A percentile compares a stretch with the other conserved stretches of the same genome.
Evolutionary conservation across 2,329 filamentous ascomycete genomes (phyloP).

Genomic region (Colletotrichum destructivum): DNA sequence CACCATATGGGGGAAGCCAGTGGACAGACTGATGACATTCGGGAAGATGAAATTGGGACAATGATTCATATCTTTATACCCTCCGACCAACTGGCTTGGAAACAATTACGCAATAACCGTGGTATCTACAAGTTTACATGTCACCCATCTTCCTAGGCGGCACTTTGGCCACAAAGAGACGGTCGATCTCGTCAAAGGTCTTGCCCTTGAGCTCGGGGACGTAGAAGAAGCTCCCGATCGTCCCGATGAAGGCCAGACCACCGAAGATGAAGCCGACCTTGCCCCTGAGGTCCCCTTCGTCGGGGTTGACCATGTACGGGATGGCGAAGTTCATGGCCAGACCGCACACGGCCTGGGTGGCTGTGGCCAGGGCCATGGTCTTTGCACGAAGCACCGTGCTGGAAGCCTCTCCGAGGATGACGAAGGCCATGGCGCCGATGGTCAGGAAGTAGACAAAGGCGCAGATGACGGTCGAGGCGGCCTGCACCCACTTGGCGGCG

Average conservation of each 20-base stretch:
- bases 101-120: neutral
- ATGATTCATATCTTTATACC: neutral
- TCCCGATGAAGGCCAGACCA: constrained; percentile 40
- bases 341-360: constrained; percentile 56
- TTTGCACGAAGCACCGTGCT: constrained; percentile 61
- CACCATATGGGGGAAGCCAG: neutral
- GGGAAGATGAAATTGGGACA: no score
- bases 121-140: neutral
- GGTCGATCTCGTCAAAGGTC: constrained; percentile 46
- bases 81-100: neutral
- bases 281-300: constrained; percentile 51
- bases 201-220: constrained; percentile 46
- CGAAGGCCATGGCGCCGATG: constrained; percentile 54
- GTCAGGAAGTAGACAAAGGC: constrained; percentile 55
- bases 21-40: neutral
- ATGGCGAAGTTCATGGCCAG: constrained; percentile 49
- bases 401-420: constrained; percentile 68
- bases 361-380: constrained; percentile 61
- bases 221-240: constrained; percentile 44
- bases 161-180: constrained; percentile 49
- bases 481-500: constrained; percentile 61
- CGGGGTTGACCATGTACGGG: constrained; percentile 47
- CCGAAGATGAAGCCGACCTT: constrained; percentile 50
- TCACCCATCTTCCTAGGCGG: constrained; percentile 23
- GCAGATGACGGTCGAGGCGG: constrained; percentile 62